Conservation (phyloP, 176 grass and related monocot genomes). For the Puya raimondii region DNA sequence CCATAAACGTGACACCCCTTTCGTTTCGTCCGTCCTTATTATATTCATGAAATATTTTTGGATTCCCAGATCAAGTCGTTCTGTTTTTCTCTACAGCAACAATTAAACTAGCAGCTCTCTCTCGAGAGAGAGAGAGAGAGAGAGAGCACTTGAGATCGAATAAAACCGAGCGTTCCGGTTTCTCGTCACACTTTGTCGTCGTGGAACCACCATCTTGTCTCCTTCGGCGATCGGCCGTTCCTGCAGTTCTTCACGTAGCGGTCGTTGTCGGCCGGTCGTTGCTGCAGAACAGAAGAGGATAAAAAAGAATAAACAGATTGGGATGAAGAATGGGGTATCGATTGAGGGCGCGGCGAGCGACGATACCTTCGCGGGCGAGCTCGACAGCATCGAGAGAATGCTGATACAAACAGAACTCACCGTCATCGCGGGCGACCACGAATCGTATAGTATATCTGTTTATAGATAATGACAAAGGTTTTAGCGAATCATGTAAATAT, state of each 20-base stretch:
- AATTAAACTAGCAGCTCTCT: too few relatives aligned
- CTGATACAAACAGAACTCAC: constrained; percentile 87
- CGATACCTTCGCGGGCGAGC: constrained; percentile 68
- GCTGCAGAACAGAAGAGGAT: not conserved
- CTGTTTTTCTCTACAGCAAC: too few relatives aligned
- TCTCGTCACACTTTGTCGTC: constrained; percentile 9
- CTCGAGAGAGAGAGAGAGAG: too few relatives aligned
- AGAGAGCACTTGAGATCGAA: too few relatives aligned
- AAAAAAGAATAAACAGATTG: not conserved
- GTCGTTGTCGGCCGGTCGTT: constrained; percentile 7
- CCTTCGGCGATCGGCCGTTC: constrained; percentile 8
- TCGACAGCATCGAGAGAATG: constrained; percentile 87
- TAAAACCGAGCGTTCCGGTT: not conserved
- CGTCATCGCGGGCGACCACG: constrained; percentile 86
- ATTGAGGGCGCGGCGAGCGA: not conserved
- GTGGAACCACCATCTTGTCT: constrained; percentile 19
- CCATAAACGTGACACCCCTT: too few relatives aligned
- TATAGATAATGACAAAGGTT: too few relatives aligned
- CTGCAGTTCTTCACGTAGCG: constrained; percentile 15
- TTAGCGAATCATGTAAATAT: too few relatives aligned
- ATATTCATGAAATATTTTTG: too few relatives aligned
- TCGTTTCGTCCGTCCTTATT: too few relatives aligned
- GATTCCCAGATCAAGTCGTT: too few relatives aligned
- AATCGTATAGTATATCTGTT: constrained; percentile 88
- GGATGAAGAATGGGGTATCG: not conserved